Base-by-base conservation (phyloP, 441 rosid genomes). In the Populus tomentosa region DNA sequence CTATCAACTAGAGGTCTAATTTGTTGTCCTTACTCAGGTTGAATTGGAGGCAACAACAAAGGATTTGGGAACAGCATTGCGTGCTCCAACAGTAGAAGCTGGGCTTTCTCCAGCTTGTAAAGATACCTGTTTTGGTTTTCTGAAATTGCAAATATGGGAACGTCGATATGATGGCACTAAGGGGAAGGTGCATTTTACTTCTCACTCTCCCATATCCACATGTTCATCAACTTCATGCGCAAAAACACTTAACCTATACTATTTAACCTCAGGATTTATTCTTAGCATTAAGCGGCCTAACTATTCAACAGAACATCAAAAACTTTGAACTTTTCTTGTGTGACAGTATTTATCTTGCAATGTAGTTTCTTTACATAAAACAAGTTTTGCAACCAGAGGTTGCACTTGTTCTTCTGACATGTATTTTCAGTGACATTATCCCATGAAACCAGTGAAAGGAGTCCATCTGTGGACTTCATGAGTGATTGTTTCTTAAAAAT, bases 81-180 rank as follows among this genome's bases (percentile, higher is more conserved):
- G 97, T 35, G 99, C 99, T 75, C 98, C 98, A 28, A 94, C 97
- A 63, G 6, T 24, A 36, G 99, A 94, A 88, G 85, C 89, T 75
- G 99, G 98, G 18, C 82, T 94, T 69, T 89, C 91, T 81, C 89
- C 95, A 36, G 99, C 98, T 79, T 95, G 99, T 75, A 94, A 85
- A 79, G 99, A 95, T 85, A 87, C 92, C 75, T 91, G 98, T 85
- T 90, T 78, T 56, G 92, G 94, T 76, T 86, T 77, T 64, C 78
- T 95, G 74, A 95, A 84, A 85, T 85, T 95, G 92, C 87, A 80
- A 84, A 82, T 95, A 36, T 94, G 98, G 98, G 98, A 92, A 80
- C 89, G 90, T 79, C 80, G 81, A 77, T 85, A 80, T 78, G 90
- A 89, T 80, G 95, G 98, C 82, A 80, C 86, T 28, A 94, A 89